A percentile compares a stretch with the other conserved stretches of the same genome.
These are phyloP conservation scores for Fusarium camptoceras DNA, from an alignment of 2,329 filamentous ascomycete species.

Conservation along the genomic window DNA sequence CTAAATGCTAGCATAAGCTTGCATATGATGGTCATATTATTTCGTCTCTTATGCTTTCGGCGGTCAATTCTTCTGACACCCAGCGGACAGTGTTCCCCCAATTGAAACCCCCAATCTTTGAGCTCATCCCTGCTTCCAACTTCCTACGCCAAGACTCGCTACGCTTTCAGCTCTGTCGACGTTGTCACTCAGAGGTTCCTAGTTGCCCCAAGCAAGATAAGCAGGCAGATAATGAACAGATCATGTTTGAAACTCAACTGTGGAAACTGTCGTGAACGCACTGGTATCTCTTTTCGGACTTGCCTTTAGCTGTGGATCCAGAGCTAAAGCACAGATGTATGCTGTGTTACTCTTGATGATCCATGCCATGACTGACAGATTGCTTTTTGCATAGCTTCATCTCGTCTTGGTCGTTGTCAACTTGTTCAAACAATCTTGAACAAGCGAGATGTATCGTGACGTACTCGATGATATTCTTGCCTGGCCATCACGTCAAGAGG, in stretches of 20 bases:
- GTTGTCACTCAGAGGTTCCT: slow-evolving; percentile 17
- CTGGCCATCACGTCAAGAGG: neutral
- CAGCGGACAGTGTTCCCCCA: too few relatives aligned
- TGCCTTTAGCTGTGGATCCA: neutral
- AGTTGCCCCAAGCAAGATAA: neutral
- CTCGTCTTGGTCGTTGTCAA: neutral
- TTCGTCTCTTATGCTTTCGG: too few relatives aligned
- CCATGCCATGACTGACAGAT: neutral
- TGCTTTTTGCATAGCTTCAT: neutral
- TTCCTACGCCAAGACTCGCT: slow-evolving; percentile 8
- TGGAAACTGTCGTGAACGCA: neutral
- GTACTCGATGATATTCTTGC: neutral
- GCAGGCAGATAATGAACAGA: too few relatives aligned
- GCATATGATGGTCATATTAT: too few relatives aligned
- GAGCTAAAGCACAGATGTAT: neutral
- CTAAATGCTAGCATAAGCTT: too few relatives aligned
- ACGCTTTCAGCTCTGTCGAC: slow-evolving; percentile 8
- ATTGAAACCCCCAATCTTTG: neutral
- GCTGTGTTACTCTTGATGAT: neutral
- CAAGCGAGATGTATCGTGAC: neutral
- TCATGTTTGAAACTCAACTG: neutral
- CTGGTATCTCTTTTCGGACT: neutral
- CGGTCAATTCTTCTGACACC: too few relatives aligned
- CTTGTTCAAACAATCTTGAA: neutral
- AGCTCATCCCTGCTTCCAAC: slow-evolving; percentile 5